Percentiles rank a stretch among this genome's conserved stretches.
Conservation (phyloP, 139 green algal genomes). For the Chlamydomonas asymmetrica region DNA sequence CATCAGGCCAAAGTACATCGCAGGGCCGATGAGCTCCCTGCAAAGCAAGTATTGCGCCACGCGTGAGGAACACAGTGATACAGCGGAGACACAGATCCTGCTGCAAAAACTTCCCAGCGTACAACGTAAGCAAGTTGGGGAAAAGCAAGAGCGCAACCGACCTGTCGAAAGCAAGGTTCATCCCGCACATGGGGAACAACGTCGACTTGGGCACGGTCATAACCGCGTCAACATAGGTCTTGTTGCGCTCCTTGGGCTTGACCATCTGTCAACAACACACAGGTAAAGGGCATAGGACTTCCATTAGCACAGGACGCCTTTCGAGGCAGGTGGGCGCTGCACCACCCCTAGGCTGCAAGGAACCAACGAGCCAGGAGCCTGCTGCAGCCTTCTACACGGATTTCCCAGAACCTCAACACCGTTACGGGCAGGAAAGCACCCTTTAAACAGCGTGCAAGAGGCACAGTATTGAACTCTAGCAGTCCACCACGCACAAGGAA, state of each 20-base stretch:
- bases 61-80: background rate
- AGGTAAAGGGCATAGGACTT: no score
- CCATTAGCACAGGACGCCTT: no score
- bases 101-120: no score
- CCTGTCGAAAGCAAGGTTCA: slow-evolving; percentile 96
- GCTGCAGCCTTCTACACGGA: no score
- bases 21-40: slow-evolving; percentile 84
- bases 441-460: no score
- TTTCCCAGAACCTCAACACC: no score
- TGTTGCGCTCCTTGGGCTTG: slow-evolving; percentile 95
- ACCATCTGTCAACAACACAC: slow-evolving; percentile 96
- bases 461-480: no score
- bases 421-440: no score
- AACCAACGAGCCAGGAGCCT: no score
- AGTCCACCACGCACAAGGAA: no score
- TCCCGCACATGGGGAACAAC: slow-evolving; percentile 97
- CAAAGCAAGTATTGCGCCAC: background rate
- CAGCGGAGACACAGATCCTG: background rate
- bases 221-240: slow-evolving; percentile 91
- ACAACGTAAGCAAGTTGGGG: slow-evolving; percentile 1
- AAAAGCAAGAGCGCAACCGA: slow-evolving; percentile 6
- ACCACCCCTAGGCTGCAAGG: no score
- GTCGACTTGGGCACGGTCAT: slow-evolving; percentile 94
- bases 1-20: slow-evolving; percentile 98
- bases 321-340: background rate